Evolutionary conservation across 805 yeast genomes (phyloP).

Genomic region (Wickerhamomyces pijperi): DNA sequence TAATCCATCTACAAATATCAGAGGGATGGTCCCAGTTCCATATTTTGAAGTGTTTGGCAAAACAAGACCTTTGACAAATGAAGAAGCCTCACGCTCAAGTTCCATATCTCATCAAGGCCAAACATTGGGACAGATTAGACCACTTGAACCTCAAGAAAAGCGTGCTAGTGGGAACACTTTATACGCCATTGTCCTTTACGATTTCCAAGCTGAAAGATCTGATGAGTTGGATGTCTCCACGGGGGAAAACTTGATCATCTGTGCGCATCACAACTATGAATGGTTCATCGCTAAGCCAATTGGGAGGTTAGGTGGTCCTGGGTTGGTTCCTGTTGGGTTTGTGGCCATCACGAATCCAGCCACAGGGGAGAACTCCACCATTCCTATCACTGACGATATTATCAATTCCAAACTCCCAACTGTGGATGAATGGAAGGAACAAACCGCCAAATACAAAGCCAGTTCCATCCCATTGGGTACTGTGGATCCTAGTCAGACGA

Average conservation of each 20-base stretch:
- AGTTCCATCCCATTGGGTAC: slow-evolving; percentile 66
- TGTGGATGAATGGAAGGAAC: slow-evolving; percentile 91
- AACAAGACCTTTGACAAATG: slow-evolving; percentile 24
- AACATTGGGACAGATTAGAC: slow-evolving; percentile 8
- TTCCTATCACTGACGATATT: slow-evolving; percentile 48
- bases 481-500: slow-evolving; percentile 26
- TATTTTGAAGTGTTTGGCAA: slow-evolving; percentile 73
- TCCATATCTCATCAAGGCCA: slow-evolving; percentile 4
- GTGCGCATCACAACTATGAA: slow-evolving; percentile 93
- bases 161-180: slow-evolving; percentile 27
- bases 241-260: slow-evolving; percentile 84
- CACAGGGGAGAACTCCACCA: slow-evolving; percentile 45
- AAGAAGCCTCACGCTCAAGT: too few relatives aligned
- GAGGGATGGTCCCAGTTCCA: slow-evolving; percentile 81
- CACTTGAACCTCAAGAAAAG: slow-evolving; percentile 11
- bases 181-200: slow-evolving; percentile 80
- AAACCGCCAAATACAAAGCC: slow-evolving; percentile 87
- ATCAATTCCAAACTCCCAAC: slow-evolving; percentile 67
- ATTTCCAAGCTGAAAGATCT: slow-evolving; percentile 61
- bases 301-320: slow-evolving; percentile 93
- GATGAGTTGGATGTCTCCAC: slow-evolving; percentile 80
- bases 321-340: slow-evolving; percentile 85
- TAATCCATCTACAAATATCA: slow-evolving; percentile 66
- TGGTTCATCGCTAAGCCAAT: slow-evolving; percentile 98
- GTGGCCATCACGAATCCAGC: slow-evolving; percentile 77